phyloP scores from a whole-genome alignment of 2,329 filamentous ascomycete genomes.

The Ascocoryne sarcoides region DNA sequence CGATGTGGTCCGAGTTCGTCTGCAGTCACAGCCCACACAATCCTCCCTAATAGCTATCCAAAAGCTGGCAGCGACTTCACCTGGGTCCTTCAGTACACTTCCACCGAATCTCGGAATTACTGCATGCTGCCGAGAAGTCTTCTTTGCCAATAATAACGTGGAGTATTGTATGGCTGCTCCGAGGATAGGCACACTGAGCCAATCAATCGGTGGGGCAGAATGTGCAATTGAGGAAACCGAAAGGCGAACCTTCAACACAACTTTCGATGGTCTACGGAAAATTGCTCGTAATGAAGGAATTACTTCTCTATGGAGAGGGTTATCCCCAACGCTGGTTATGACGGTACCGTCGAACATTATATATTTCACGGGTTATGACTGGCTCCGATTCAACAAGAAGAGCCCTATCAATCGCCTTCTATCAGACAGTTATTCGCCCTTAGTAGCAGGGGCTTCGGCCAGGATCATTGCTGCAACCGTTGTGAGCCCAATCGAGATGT shows the following conservation, averaged over 20 bases:
- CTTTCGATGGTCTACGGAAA: conserved; percentile 84
- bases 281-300: conserved; percentile 90
- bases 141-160: conserved; percentile 82
- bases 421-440: conserved; percentile 65
- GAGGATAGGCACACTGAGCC: conserved; percentile 19
- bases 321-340: conserved; percentile 94
- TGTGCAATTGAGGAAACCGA: conserved; percentile 87
- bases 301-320: conserved; percentile 78
- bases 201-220: conserved; percentile 41
- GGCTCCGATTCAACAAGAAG: conserved; percentile 64
- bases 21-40: conserved; percentile 68
- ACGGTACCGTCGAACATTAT: conserved; percentile 93
- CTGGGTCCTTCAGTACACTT: conserved; percentile 52
- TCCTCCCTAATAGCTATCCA: conserved; percentile 42
- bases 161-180: conserved; percentile 41
- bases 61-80: conserved; percentile 47
- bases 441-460: conserved; percentile 71
- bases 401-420: conserved; percentile 62
- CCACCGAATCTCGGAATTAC: conserved; percentile 84
- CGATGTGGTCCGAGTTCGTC: conserved; percentile 89
- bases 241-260: conserved; percentile 77
- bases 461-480: conserved; percentile 71
- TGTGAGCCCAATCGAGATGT: conserved; percentile 88
- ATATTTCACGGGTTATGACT: conserved; percentile 97
- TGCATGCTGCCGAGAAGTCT: conserved; percentile 92